Evolutionary conservation across 495 filamentous ascomycete species (phyloP).

Genomic region (Astrothelium macrocarpum): DNA sequence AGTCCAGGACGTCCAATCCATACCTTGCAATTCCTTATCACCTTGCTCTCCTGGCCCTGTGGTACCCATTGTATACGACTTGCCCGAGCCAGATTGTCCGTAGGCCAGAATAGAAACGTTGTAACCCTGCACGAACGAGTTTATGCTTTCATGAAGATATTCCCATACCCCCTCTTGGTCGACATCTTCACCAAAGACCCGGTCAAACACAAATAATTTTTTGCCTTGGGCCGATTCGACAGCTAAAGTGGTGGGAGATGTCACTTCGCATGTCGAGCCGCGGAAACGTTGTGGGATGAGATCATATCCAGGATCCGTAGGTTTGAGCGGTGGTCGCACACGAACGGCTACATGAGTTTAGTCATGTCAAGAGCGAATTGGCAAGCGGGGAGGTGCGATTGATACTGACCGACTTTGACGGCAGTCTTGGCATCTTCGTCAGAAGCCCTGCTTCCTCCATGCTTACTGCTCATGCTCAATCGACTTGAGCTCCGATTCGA

Average conservation of each 20-base stretch:
- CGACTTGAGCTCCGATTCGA: slow-evolving; percentile 78
- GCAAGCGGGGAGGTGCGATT: not conserved
- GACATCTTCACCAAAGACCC: slow-evolving; percentile 78
- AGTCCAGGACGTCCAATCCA: slow-evolving; percentile 28
- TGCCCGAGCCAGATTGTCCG: slow-evolving; percentile 98
- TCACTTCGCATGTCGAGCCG: slow-evolving; percentile 82
- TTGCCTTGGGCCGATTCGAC: slow-evolving; percentile 86
- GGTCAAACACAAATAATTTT: slow-evolving; percentile 93
- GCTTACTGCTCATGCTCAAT: slow-evolving; percentile 76
- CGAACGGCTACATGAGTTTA: slow-evolving; percentile 61
- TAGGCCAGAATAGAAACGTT: slow-evolving; percentile 98
- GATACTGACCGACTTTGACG: slow-evolving; percentile 94
- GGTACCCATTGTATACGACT: slow-evolving; percentile 99
- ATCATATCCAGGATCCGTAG: slow-evolving; percentile 83
- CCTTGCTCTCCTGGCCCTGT: slow-evolving; percentile 75
- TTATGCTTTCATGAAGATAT: slow-evolving; percentile 83
- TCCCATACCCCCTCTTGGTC: slow-evolving; percentile 90
- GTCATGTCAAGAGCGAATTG: slow-evolving; percentile 10
- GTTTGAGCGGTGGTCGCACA: slow-evolving; percentile 77
- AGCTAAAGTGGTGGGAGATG: slow-evolving; percentile 69
- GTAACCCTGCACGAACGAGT: slow-evolving; percentile 89
- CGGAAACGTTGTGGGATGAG: slow-evolving; percentile 94
- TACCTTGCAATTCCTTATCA: slow-evolving; percentile 71
- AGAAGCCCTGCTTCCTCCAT: slow-evolving; percentile 72
- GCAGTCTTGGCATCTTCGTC: slow-evolving; percentile 92